Base-by-base conservation (phyloP, 768 basidiomycete species). In the Phaeotremella skinneri region DNA sequence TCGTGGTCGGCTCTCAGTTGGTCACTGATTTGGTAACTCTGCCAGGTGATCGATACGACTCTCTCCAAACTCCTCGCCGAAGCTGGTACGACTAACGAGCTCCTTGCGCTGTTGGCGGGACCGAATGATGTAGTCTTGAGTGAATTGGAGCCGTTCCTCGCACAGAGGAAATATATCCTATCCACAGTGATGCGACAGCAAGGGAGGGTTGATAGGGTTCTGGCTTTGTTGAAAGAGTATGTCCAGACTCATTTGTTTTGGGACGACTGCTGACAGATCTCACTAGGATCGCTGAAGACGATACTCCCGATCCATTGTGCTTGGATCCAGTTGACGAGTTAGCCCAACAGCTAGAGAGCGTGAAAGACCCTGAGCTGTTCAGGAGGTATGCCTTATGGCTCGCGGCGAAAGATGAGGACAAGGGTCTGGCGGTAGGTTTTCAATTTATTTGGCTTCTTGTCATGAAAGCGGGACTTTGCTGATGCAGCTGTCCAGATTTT, bases 301-400 rank as follows among this genome's bases (percentile, higher is more conserved):
- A 81, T 67, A 86, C 83, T 81, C 79, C 75, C 2, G 88, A 88
- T 72, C 80, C 82, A 2, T 82, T 84, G 41, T 82, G 89, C 52
- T 71, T 78, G 20, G 84, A 90, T 62, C 87, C 89, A 0, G 68
- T 86, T 4, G 78, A 80, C 1, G 81, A 84, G 56, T 84, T 88
- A 77, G 78, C 87, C 31, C 64, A 78, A 9, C 72, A 88, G 14
- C 76, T 92, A 3, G 79, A 76, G 4, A 81, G 83, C 45, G 83
- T 82, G 58, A 83, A 81, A 58, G 85, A 89, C 67, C 82, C 83
- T 25, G 68, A 78, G 2, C 68, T 91, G 52, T 83, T 85, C 3
- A 85, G 87, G 61, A 81, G 83, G 52, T 92, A 91, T 85, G 87
- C 84, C 2, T 77, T 89, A 6, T 94, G 92, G 91, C 77, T 96